Evolutionary conservation across 2,329 filamentous ascomycete species (phyloP).

Genomic region (Curvularia verruculosa): DNA sequence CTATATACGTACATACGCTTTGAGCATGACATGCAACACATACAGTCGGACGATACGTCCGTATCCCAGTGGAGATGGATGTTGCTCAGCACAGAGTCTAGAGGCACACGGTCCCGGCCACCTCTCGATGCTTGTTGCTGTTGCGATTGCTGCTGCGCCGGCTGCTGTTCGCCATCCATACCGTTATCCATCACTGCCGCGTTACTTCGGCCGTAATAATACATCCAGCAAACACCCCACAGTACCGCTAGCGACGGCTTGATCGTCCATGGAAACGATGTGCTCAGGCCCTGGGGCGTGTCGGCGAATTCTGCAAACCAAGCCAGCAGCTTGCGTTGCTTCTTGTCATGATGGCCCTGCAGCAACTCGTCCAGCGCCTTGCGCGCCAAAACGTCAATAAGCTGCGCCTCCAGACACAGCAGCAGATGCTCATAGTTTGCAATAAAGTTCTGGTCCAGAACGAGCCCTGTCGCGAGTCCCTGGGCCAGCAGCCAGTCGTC

Average conservation of each 20-base stretch:
- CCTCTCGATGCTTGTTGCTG: too few relatives aligned
- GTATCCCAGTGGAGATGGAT: conserved; percentile 35
- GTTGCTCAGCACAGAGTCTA: conserved; percentile 35
- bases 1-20: too few relatives aligned
- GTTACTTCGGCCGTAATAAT: conserved; percentile 39
- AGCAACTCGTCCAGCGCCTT: conserved; percentile 40
- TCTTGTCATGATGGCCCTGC: conserved; percentile 40
- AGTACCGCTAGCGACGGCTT: conserved; percentile 52
- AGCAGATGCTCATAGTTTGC: conserved; percentile 55
- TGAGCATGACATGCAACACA: conserved; percentile 32
- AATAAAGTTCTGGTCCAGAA: conserved; percentile 46
- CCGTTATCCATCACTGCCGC: not conserved
- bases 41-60: conserved; percentile 44
- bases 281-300: conserved; percentile 48
- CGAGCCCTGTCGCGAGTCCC: conserved; percentile 37
- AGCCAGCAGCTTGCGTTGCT: conserved; percentile 39
- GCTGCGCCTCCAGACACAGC: conserved; percentile 45
- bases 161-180: conserved; percentile 7
- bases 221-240: conserved; percentile 54
- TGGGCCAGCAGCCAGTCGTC: conserved; percentile 42
- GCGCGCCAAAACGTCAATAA: conserved; percentile 40
- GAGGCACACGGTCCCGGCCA: conserved; percentile 28
- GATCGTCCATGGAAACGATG: conserved; percentile 53
- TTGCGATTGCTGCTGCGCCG: not conserved
- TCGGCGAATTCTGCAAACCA: conserved; percentile 53